Evolutionary conservation across 208 protist species (phyloP).

Genomic region (Acanthamoeba royreba): DNA sequence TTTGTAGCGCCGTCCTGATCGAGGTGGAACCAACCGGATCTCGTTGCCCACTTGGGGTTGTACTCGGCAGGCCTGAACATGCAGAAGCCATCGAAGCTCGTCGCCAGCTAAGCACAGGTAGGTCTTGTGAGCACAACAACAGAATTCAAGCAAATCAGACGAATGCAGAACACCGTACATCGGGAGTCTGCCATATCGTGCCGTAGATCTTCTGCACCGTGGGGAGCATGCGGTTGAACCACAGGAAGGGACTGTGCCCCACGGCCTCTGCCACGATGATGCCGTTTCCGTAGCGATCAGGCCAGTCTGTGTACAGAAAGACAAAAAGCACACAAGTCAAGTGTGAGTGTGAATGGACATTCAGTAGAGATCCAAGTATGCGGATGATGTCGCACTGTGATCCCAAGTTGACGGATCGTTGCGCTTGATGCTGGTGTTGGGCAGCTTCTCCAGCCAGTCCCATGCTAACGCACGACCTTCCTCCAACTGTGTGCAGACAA

Average conservation of each 20-base stretch:
- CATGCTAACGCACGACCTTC: background rate
- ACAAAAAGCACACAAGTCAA: background rate
- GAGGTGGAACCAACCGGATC: background rate
- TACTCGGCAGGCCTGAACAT: conserved; percentile 4
- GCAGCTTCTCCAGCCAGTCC: background rate
- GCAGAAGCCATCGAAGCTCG: conserved; percentile 33
- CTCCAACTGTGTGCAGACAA: background rate
- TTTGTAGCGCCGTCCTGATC: background rate
- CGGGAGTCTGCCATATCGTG: background rate
- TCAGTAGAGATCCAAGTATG: background rate
- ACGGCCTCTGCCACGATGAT: background rate
- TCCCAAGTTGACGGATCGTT: background rate
- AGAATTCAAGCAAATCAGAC: background rate
- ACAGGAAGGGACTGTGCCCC: background rate
- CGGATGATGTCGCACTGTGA: background rate
- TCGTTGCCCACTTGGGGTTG: background rate
- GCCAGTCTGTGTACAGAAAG: too few relatives aligned
- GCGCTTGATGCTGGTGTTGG: background rate
- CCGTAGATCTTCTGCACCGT: background rate
- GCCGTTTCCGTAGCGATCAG: background rate
- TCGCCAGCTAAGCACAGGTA: background rate
- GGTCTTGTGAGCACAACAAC: background rate
- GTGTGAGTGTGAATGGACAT: background rate
- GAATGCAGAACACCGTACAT: background rate
- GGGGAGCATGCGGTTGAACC: background rate